These are phyloP conservation scores for Hygrocybe coccinea DNA, from an alignment of 768 basidiomycete species.

Conservation along the genomic window DNA sequence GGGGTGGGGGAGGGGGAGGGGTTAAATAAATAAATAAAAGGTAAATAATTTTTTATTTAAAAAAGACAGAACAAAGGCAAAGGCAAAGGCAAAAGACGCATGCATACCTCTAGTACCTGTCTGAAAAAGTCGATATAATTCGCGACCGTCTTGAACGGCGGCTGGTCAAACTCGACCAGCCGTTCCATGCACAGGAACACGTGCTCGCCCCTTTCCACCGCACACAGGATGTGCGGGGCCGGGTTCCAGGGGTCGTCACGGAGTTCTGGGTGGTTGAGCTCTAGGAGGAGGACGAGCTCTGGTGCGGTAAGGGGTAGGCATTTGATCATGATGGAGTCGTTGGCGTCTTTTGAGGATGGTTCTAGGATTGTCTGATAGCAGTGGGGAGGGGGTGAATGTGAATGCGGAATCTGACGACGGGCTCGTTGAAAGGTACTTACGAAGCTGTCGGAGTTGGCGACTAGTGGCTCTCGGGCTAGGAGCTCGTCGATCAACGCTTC, in stretches of 20 bases:
- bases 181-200: slow-evolving; percentile 44
- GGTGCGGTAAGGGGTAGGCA: slow-evolving; percentile 31
- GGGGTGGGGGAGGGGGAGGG: too few relatives aligned
- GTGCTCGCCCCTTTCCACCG: slow-evolving; percentile 38
- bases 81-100: too few relatives aligned
- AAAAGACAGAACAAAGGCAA: too few relatives aligned
- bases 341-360: slow-evolving; percentile 20
- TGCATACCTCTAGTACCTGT: slow-evolving; percentile 46
- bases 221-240: slow-evolving; percentile 42
- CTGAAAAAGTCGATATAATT: slow-evolving; percentile 50
- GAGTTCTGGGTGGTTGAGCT: slow-evolving; percentile 41
- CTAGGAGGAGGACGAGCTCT: slow-evolving; percentile 39
- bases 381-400: too few relatives aligned
- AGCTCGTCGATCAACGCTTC: slow-evolving; percentile 31
- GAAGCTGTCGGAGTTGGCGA: slow-evolving; percentile 16
- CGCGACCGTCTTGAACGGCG: slow-evolving; percentile 42
- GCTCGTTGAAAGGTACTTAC: slow-evolving; percentile 7
- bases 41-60: too few relatives aligned
- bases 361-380: slow-evolving; percentile 30
- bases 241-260: slow-evolving; percentile 55
- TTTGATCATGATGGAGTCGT: slow-evolving; percentile 39
- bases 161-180: slow-evolving; percentile 41
- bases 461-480: slow-evolving; percentile 21
- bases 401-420: too few relatives aligned
- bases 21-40: too few relatives aligned